Evolutionary conservation across 2,329 filamentous ascomycete genomes (phyloP).

Genomic region (Diplodia sapinea): DNA sequence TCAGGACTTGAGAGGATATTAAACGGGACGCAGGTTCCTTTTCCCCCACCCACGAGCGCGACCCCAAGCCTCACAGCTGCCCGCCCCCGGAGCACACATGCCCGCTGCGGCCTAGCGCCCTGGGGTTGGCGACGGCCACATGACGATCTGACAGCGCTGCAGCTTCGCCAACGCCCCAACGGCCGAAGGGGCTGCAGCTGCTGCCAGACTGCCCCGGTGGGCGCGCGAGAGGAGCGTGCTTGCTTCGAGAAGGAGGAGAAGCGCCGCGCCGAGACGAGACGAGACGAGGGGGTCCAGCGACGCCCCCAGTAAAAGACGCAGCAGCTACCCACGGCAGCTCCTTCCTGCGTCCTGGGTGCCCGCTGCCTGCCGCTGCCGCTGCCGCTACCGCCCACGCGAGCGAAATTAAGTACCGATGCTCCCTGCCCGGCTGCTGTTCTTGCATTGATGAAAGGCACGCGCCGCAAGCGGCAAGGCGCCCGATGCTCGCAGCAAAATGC

Average conservation of each 20-base stretch:
- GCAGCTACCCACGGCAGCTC: too few relatives aligned
- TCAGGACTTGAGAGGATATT: conserved; percentile 29
- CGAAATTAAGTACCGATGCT: conserved; percentile 27
- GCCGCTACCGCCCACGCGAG: not conserved
- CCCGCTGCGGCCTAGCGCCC: conserved; percentile 17
- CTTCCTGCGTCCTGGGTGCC: too few relatives aligned
- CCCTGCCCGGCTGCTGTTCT: not conserved
- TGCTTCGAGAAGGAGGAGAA: not conserved
- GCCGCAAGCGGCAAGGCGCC: conserved; percentile 25
- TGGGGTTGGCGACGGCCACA: conserved; percentile 23
- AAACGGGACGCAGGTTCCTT: conserved; percentile 26
- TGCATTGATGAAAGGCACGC: conserved; percentile 14
- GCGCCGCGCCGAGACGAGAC: conserved; percentile 19
- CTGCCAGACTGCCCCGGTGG: not conserved
- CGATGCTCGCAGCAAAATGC: conserved; percentile 23
- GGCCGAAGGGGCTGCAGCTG: conserved; percentile 1
- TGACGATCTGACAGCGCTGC: conserved; percentile 29
- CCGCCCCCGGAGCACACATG: conserved; percentile 27
- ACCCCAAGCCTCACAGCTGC: conserved; percentile 16
- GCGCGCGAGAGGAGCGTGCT: not conserved
- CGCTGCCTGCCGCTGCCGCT: not conserved
- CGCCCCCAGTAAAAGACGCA: not conserved
- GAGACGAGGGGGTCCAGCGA: not conserved
- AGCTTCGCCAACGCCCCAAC: not conserved
- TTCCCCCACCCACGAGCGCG: conserved; percentile 28